A percentile compares a stretch with the other conserved stretches of the same genome.
Evolutionary conservation across 495 filamentous ascomycete species (phyloP).

Genomic region (Trypethelium eluteriae): DNA sequence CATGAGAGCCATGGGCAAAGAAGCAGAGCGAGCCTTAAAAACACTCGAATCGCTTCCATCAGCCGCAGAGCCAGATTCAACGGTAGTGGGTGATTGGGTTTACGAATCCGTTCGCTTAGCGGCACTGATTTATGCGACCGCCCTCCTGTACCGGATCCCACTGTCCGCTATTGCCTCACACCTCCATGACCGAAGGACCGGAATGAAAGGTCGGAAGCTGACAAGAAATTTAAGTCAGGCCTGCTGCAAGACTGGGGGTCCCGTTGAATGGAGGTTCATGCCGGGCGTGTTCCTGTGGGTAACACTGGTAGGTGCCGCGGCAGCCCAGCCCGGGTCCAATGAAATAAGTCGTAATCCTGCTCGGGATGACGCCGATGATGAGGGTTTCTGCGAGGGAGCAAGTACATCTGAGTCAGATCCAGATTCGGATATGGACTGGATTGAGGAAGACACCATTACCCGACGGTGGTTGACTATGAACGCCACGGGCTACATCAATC

Average conservation of each 20-base stretch:
- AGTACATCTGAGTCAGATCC: background rate
- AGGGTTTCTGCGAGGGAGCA: background rate
- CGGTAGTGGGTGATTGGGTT: constrained; percentile 1
- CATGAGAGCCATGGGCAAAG: too few relatives aligned
- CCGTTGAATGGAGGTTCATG: background rate
- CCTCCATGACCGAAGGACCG: background rate
- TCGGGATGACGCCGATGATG: background rate
- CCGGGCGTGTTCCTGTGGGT: background rate
- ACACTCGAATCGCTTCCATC: background rate
- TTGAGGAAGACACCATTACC: background rate
- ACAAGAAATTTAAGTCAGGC: background rate
- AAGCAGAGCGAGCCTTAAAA: background rate
- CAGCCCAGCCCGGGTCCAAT: background rate
- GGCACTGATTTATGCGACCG: background rate
- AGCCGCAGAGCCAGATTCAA: background rate
- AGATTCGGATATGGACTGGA: background rate
- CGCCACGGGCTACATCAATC: background rate
- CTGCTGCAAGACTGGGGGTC: background rate
- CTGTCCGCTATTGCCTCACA: background rate
- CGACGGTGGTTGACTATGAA: background rate
- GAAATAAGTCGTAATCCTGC: background rate
- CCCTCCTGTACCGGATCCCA: background rate
- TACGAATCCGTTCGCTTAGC: constrained; percentile 7
- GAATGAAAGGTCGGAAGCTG: background rate
- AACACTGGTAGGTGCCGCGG: background rate